Conservation (phyloP, 192 early-diverging fungal species). For the Rhizoclosmatium globosum region DNA sequence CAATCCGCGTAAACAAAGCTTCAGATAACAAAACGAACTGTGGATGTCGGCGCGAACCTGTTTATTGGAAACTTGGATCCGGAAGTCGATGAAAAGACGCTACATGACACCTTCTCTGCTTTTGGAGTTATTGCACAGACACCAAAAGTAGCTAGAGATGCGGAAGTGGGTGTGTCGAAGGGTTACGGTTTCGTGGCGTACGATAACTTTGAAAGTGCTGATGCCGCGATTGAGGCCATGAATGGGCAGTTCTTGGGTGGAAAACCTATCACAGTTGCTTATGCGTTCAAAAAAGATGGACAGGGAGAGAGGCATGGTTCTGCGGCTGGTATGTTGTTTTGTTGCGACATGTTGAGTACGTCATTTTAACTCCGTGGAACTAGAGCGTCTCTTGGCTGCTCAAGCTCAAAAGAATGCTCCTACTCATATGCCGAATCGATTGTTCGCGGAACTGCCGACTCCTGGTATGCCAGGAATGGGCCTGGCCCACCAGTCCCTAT, state of each 20-base stretch:
- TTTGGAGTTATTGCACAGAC: constrained; percentile 92
- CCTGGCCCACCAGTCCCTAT: not conserved
- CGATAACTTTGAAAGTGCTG: constrained; percentile 93
- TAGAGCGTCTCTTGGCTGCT: constrained; percentile 90
- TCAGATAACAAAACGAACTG: constrained; percentile 80
- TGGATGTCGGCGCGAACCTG: constrained; percentile 95
- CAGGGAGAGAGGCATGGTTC: constrained; percentile 97
- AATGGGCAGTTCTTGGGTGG: constrained; percentile 96
- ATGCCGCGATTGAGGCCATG: constrained; percentile 98
- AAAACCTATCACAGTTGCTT: constrained; percentile 88
- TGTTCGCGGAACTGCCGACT: constrained; percentile 72
- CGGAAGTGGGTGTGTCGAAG: constrained; percentile 83
- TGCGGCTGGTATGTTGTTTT: constrained; percentile 72
- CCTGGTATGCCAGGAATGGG: constrained; percentile 17
- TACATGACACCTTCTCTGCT: constrained; percentile 94
- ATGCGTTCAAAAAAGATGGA: constrained; percentile 98
- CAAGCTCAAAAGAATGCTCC: constrained; percentile 84
- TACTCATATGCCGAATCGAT: constrained; percentile 66
- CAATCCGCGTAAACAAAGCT: constrained; percentile 95
- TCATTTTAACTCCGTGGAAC: not conserved
- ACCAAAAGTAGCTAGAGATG: constrained; percentile 84
- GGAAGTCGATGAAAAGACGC: constrained; percentile 83
- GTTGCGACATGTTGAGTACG: not conserved
- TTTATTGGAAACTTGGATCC: constrained; percentile 94
- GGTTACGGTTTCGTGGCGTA: constrained; percentile 75